Percentiles rank a stretch among this genome's conserved stretches.
Conservation (phyloP, 345 rosid genomes). For the Eutrema heterophyllum region DNA sequence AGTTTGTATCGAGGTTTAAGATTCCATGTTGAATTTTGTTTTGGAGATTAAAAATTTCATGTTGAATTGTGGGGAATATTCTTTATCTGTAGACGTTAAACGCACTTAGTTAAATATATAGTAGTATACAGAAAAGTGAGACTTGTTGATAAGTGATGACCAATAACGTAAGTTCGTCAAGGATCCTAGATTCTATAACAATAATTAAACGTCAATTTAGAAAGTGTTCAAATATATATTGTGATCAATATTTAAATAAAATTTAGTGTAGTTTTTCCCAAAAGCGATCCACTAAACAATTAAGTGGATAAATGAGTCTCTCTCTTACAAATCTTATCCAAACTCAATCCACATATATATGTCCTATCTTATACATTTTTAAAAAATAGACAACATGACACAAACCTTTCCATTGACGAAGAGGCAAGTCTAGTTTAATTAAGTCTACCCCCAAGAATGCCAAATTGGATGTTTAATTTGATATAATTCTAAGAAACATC, state of each 20-base stretch:
- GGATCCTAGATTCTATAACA: slow-evolving; percentile 9
- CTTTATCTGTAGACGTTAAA: neutral
- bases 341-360: slow-evolving; percentile 3
- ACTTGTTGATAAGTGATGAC: slow-evolving; percentile 10
- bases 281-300: slow-evolving; percentile 20
- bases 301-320: slow-evolving; percentile 26
- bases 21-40: neutral
- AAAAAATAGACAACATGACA: neutral
- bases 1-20: neutral
- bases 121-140: neutral
- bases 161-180: slow-evolving; percentile 11
- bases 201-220: slow-evolving; percentile 16
- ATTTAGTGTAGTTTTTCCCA: neutral
- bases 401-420: slow-evolving; percentile 28
- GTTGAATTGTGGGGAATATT: slow-evolving; percentile 16
- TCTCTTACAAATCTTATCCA: slow-evolving; percentile 31
- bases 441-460: slow-evolving; percentile 5
- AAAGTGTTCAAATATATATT: neutral
- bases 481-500: neutral
- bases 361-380: neutral
- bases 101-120: neutral
- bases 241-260: neutral
- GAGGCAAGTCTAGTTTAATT: slow-evolving; percentile 8
- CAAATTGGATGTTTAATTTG: neutral
- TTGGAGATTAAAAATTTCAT: slow-evolving; percentile 1